These are phyloP conservation scores for Puccinia sorghi DNA, from an alignment of 1,284 basidiomycete species.

Conservation along the genomic window DNA sequence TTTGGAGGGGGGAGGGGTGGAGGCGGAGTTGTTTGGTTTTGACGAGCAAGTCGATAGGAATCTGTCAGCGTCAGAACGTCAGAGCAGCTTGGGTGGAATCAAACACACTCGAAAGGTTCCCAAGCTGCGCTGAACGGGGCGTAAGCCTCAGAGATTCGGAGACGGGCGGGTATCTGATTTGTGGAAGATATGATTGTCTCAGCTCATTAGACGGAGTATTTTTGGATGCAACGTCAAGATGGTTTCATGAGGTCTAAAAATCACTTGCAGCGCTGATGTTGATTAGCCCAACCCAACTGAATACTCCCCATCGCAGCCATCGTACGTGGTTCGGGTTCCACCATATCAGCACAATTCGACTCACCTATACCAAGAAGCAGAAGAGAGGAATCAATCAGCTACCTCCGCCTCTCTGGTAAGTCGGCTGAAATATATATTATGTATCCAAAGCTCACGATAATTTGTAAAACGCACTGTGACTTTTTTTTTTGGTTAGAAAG, in stretches of 20 bases:
- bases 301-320: slow-evolving; percentile 9
- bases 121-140: background rate
- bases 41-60: too few species aligned
- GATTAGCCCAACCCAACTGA: slow-evolving; percentile 9
- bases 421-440: too few species aligned
- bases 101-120: slow-evolving; percentile 23
- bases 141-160: background rate
- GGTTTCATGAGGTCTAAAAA: too few species aligned
- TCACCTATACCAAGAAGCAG: slow-evolving; percentile 5
- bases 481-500: background rate
- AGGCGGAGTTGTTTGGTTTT: too few species aligned
- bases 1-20: background rate
- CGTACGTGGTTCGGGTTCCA: slow-evolving; percentile 9
- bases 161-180: slow-evolving; percentile 1
- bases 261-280: slow-evolving; percentile 13
- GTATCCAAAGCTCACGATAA: slow-evolving; percentile 13
- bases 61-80: background rate
- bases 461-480: slow-evolving; percentile 33
- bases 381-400: too few species aligned
- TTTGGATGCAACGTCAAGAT: too few species aligned
- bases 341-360: slow-evolving; percentile 23
- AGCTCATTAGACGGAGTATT: too few species aligned
- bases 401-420: too few species aligned
- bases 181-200: too few species aligned
- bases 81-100: background rate